Evolutionary conservation across 495 filamentous ascomycete species (phyloP), one percentile per base, ranked within the genome.

Genomic region (Tuber calosporum): DNA sequence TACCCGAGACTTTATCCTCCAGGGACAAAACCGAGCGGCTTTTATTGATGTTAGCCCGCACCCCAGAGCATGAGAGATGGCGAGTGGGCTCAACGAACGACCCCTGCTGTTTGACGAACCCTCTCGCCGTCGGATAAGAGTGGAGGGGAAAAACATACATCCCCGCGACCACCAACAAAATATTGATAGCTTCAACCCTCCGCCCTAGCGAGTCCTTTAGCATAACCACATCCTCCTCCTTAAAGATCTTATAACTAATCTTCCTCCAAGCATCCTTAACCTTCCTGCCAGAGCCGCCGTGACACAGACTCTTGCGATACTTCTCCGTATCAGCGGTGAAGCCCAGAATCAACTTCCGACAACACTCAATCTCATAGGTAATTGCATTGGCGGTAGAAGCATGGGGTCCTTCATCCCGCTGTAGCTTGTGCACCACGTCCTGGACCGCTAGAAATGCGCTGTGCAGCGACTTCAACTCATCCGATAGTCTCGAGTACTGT

Each of bases 261-360:
- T 48, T 69, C 72, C 26, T 70, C 66, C 42, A 69, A 13, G 37
- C 17, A 41, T 69, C 68, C 22, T 48, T 73, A n/a, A 67, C 53
- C 39, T 73, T 66, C 39, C 66, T 70, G 17, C 53, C 36, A 6
- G 73, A 40, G 26, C 40, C 37, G 20, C 48, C 70, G 26, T 72
- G 58, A 6, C 41, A 73, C n/a, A 72, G 42, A 43, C 71, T 72
- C 66, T 72, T 37, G 11, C 58, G 71, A 36, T 68, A 72, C n/a
- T 68, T 72, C n/a, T 68, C 37, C 13, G 70, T 72, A 15, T 37
- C 40, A 62, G 53, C 53, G 1, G 53, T 34, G 38, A 72, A 72
- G 38, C n/a, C n/a, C 7, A 68, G 6, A 20, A 72, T 72, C 38
- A 72, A 7, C n/a, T 72, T n/a, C 17, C 67, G 58, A 20, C 71